These are phyloP conservation scores for Xylaria telfairii DNA, from an alignment of 495 filamentous ascomycete species.

Conservation along the genomic window DNA sequence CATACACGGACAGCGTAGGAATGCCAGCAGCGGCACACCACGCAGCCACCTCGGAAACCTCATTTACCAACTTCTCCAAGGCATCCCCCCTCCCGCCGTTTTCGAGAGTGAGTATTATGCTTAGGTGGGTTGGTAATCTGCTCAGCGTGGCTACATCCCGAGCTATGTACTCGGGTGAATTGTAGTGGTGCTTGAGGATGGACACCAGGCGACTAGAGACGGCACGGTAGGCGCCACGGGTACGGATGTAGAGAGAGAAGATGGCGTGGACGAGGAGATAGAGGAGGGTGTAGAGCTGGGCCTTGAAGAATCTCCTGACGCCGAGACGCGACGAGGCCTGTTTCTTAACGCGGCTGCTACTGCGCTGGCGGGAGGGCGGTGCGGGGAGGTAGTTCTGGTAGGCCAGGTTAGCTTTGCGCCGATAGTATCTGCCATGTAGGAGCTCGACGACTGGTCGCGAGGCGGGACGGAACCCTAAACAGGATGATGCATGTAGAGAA, in stretches of 20 bases:
- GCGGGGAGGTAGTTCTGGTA: slow-evolving; percentile 73
- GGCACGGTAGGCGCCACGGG: slow-evolving; percentile 78
- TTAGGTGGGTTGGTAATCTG: slow-evolving; percentile 81
- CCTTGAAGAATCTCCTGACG: slow-evolving; percentile 70
- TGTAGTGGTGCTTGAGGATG: slow-evolving; percentile 89
- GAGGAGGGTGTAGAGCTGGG: slow-evolving; percentile 69
- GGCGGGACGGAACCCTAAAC: neutral
- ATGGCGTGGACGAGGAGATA: slow-evolving; percentile 77
- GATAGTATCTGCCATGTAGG: too few relatives aligned
- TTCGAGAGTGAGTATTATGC: slow-evolving; percentile 80
- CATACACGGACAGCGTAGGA: slow-evolving; percentile 84
- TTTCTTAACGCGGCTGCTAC: slow-evolving; percentile 35
- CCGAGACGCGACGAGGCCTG: slow-evolving; percentile 52
- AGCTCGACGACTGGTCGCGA: slow-evolving; percentile 10
- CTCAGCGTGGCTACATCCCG: slow-evolving; percentile 79
- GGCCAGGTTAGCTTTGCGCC: slow-evolving; percentile 30
- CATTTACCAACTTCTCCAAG: slow-evolving; percentile 82
- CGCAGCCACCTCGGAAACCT: slow-evolving; percentile 85
- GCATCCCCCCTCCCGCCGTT: slow-evolving; percentile 70
- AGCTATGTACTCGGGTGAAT: slow-evolving; percentile 87
- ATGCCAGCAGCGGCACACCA: slow-evolving; percentile 93
- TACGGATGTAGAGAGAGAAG: slow-evolving; percentile 84
- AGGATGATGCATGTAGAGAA: neutral
- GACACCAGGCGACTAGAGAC: slow-evolving; percentile 75
- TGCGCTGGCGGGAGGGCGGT: slow-evolving; percentile 49